These are phyloP conservation scores for Salix brachista DNA, from an alignment of 345 rosid genomes.

Conservation along the genomic window DNA sequence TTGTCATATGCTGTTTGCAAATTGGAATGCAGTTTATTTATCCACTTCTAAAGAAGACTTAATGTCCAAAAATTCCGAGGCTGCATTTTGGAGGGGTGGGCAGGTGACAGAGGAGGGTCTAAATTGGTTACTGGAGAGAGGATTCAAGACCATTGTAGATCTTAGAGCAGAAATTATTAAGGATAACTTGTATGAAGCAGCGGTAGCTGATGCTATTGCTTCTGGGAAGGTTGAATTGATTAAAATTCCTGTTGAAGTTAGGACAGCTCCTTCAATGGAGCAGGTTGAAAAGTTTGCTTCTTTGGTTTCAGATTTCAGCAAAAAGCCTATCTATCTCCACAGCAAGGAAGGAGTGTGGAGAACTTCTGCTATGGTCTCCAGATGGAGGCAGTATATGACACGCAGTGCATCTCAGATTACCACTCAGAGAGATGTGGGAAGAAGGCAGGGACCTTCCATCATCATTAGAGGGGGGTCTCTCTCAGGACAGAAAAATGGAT, in stretches of 20 bases:
- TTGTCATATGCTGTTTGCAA: constrained; percentile 65
- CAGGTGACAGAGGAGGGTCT: constrained; percentile 87
- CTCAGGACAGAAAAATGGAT: constrained; percentile 33
- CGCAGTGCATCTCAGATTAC: constrained; percentile 35
- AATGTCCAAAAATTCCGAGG: constrained; percentile 45
- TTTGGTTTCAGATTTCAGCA: constrained; percentile 62
- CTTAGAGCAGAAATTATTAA: constrained; percentile 72
- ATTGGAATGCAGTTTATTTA: constrained; percentile 73
- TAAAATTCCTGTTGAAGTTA: constrained; percentile 73
- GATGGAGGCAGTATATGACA: constrained; percentile 90
- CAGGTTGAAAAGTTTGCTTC: constrained; percentile 93
- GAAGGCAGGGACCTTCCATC: constrained; percentile 16
- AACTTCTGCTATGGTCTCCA: constrained; percentile 82
- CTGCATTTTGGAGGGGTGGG: constrained; percentile 91
- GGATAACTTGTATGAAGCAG: constrained; percentile 72
- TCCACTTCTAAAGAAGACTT: constrained; percentile 52
- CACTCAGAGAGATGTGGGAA: constrained; percentile 17
- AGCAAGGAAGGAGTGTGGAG: constrained; percentile 93
- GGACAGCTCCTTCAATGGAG: constrained; percentile 77
- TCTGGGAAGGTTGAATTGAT: constrained; percentile 58
- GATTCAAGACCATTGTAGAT: constrained; percentile 83
- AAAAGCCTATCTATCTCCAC: constrained; percentile 80
- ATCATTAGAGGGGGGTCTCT: constrained; percentile 24
- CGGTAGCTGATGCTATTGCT: constrained; percentile 55
- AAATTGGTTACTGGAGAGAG: constrained; percentile 70